Conservation (phyloP, 495 filamentous ascomycete species). For the Bryoglossum gracile region DNA sequence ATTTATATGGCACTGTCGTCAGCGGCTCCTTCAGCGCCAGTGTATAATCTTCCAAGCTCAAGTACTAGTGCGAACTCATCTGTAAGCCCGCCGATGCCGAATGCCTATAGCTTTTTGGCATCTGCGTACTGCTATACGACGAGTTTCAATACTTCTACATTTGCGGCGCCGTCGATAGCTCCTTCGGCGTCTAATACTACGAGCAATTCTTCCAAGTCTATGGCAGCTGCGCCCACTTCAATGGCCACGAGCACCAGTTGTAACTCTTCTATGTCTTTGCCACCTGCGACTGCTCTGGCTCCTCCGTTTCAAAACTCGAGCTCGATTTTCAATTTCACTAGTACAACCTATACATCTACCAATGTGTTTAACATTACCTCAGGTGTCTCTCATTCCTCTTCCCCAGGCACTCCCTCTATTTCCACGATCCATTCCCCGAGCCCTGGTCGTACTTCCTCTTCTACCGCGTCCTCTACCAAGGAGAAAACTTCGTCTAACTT, state of each 20-base stretch:
- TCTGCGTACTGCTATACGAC: too few relatives aligned
- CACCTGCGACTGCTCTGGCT: neutral
- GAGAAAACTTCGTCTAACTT: constrained; percentile 8
- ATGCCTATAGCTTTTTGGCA: too few relatives aligned
- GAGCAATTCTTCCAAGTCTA: neutral
- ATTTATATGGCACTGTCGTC: neutral
- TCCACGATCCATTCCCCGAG: neutral
- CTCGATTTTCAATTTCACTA: neutral
- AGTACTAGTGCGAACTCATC: too few relatives aligned
- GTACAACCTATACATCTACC: neutral
- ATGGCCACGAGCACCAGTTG: neutral
- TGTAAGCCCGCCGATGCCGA: too few relatives aligned
- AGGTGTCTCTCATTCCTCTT: constrained; percentile 9
- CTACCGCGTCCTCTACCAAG: constrained; percentile 1
- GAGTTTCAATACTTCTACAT: neutral
- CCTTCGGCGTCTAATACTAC: neutral
- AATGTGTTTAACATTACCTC: constrained; percentile 15
- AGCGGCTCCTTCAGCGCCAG: constrained; percentile 5
- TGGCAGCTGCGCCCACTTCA: neutral
- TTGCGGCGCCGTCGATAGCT: neutral
- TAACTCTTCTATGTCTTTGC: neutral
- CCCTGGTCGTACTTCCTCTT: constrained; percentile 5
- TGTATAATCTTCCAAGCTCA: too few relatives aligned
- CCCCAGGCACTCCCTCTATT: neutral
- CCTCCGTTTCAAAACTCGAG: neutral